Conservation (phyloP, 2,329 filamentous ascomycete species). For the Diplodia seriata region DNA sequence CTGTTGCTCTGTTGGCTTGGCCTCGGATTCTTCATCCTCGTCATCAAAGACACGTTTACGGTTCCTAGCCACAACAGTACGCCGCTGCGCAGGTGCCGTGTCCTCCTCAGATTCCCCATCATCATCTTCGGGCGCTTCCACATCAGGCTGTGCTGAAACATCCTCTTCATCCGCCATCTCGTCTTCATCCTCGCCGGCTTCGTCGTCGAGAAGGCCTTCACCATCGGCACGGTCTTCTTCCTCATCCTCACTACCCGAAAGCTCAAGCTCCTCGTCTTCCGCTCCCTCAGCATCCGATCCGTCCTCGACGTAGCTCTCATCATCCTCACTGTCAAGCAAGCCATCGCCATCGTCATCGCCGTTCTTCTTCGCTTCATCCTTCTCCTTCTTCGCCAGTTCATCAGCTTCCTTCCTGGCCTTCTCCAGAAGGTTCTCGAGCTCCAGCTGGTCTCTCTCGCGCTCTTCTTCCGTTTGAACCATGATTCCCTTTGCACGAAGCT, state of each 20-base stretch:
- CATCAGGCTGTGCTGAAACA: slow-evolving; percentile 60
- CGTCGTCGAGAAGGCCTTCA: slow-evolving; percentile 49
- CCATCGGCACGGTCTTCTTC: slow-evolving; percentile 45
- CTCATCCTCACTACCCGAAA: slow-evolving; percentile 55
- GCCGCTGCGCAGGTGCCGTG: background rate
- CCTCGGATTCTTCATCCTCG: slow-evolving; percentile 39
- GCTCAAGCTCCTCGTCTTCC: slow-evolving; percentile 42
- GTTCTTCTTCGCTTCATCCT: slow-evolving; percentile 72
- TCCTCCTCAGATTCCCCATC: slow-evolving; percentile 13
- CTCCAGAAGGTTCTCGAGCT: slow-evolving; percentile 87
- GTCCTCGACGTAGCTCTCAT: slow-evolving; percentile 55
- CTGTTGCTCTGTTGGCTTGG: slow-evolving; percentile 19
- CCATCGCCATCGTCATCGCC: slow-evolving; percentile 52
- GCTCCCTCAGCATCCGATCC: slow-evolving; percentile 46
- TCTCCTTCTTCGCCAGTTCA: slow-evolving; percentile 79
- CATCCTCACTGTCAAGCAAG: slow-evolving; percentile 63
- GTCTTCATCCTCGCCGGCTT: slow-evolving; percentile 47
- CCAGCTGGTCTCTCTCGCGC: slow-evolving; percentile 78
- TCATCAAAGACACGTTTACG: slow-evolving; percentile 36
- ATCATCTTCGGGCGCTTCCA: background rate
- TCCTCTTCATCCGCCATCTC: slow-evolving; percentile 55
- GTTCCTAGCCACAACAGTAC: background rate
- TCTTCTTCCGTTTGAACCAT: slow-evolving; percentile 86
- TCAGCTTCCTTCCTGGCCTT: slow-evolving; percentile 82
- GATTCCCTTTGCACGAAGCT: slow-evolving; percentile 80